Evolutionary conservation across 345 rosid genomes (phyloP), one percentile per base, ranked within the genome.

Genomic region (Abelmoschus esculentus): DNA sequence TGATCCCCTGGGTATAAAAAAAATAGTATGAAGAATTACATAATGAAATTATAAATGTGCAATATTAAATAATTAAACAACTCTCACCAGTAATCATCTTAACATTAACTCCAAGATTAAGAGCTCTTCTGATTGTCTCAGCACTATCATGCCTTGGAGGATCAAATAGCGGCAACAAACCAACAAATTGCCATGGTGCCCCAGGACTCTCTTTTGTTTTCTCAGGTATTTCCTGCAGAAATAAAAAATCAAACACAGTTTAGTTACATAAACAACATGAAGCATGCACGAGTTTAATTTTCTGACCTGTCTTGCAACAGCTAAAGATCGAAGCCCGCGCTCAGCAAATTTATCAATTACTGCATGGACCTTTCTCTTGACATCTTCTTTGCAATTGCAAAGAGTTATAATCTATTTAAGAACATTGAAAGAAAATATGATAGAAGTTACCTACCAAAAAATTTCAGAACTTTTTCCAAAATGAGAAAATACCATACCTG

Each of bases 131-230:
- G 61, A 92, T 90, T 64, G 98, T 90, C 80, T 92, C 98, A 14
- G 98, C 97, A 80, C 98, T 92, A 61, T 92, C 98, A 72, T 92
- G 98, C 81, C 98, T 87, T 1, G 97, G 98, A 66, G 98, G 98
- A 85, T 92, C 98, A 70, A 92, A 92, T 34, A 92, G 87, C 47
- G 98, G 90, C 80, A 92, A 73, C 73, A 92, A 77, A 75, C 98
- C 97, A 67, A 86, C 76, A 77, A 90, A 69, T 69, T 89, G 87
- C 98, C 96, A 92, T 18, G 98, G 96, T 49, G 79, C 87, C n/a
- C 98, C 98, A 3, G 85, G 69, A 74, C 86, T 70, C 0, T 90
- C 97, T 74, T 89, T 92, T 4, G 80, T 75, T 82, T 80, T 86
- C 80, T 89, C 98, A 7, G 97, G 97, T 71, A 92, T 80, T 75